A percentile compares a stretch with the other conserved stretches of the same genome.
These are phyloP conservation scores for Phytophthora citricola DNA, from an alignment of 352 stramenopile genomes.

Conservation along the genomic window DNA sequence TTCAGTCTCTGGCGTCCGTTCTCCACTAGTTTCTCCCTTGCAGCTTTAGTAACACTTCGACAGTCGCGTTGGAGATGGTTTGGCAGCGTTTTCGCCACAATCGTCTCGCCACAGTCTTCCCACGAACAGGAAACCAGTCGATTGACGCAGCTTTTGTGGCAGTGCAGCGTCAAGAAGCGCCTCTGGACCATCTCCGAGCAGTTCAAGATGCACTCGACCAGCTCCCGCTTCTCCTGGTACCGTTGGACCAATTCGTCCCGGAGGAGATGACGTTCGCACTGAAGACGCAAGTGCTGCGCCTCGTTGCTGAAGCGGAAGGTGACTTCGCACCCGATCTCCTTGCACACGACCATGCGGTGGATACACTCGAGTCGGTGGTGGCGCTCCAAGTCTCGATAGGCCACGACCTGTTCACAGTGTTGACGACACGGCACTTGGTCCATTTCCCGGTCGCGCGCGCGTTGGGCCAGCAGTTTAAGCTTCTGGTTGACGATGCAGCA, in stretches of 20 bases:
- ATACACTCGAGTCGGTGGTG: conserved; percentile 60
- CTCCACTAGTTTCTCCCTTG: conserved; percentile 36
- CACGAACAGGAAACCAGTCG: conserved; percentile 58
- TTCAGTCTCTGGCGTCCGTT: conserved; percentile 33
- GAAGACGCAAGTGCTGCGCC: conserved; percentile 33
- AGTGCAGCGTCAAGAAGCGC: conserved; percentile 45
- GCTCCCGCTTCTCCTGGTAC: conserved; percentile 45
- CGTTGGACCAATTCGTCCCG: conserved; percentile 49
- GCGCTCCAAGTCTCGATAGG: conserved; percentile 48
- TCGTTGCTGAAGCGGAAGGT: conserved; percentile 44
- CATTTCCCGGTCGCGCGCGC: conserved; percentile 52
- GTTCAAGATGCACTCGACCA: conserved; percentile 53
- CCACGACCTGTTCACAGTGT: conserved; percentile 47
- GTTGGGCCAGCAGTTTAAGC: conserved; percentile 68
- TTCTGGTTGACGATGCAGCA: conserved; percentile 74
- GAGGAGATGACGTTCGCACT: conserved; percentile 51
- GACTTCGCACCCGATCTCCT: conserved; percentile 50
- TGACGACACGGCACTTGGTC: conserved; percentile 51
- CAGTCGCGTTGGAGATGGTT: conserved; percentile 54
- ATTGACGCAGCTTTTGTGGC: conserved; percentile 51
- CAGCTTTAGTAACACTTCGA: conserved; percentile 33
- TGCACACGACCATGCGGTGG: conserved; percentile 63
- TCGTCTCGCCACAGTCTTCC: conserved; percentile 54
- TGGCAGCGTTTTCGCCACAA: conserved; percentile 50
- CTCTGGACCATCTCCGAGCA: conserved; percentile 47